phyloP scores from a whole-genome alignment of 148 eudicot genomes.

The Drosera capensis region DNA sequence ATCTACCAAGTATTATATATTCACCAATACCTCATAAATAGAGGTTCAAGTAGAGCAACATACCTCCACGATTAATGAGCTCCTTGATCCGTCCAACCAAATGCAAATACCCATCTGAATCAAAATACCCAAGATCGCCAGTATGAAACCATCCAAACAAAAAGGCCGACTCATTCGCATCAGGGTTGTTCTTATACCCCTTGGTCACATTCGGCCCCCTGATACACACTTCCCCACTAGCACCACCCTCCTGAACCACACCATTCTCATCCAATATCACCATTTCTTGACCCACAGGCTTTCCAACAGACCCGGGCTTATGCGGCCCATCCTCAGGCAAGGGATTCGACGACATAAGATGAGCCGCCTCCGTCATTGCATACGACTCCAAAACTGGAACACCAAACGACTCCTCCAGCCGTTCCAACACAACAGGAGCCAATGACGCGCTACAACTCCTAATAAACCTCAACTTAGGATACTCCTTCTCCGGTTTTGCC shows the following conservation, averaged over 20 bases:
- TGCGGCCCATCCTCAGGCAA: constrained; percentile 66
- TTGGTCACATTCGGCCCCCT: constrained; percentile 80
- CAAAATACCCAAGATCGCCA: constrained; percentile 75
- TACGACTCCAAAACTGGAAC: constrained; percentile 96
- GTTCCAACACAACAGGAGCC: constrained; percentile 47
- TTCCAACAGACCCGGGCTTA: constrained; percentile 69
- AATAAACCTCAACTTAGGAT: constrained; percentile 79
- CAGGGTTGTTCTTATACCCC: constrained; percentile 88
- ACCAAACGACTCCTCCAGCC: constrained; percentile 68
- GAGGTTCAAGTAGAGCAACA: neutral
- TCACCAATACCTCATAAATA: too few relatives aligned
- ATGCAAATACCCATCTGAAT: constrained; percentile 77
- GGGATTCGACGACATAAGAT: constrained; percentile 82
- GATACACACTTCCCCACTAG: constrained; percentile 79
- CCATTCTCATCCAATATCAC: constrained; percentile 66
- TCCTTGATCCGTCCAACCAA: constrained; percentile 94
- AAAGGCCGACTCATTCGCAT: constrained; percentile 68
- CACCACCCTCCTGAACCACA: constrained; percentile 28
- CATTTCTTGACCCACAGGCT: constrained; percentile 84
- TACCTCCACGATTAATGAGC: constrained; percentile 98
- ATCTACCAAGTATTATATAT: too few relatives aligned
- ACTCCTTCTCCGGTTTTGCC: constrained; percentile 36
- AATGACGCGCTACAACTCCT: constrained; percentile 83
- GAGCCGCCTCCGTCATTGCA: constrained; percentile 95
- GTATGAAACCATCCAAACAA: constrained; percentile 92